phyloP scores from a whole-genome alignment of 2,329 filamentous ascomycete species.

The Hymenoscyphus occultus region DNA sequence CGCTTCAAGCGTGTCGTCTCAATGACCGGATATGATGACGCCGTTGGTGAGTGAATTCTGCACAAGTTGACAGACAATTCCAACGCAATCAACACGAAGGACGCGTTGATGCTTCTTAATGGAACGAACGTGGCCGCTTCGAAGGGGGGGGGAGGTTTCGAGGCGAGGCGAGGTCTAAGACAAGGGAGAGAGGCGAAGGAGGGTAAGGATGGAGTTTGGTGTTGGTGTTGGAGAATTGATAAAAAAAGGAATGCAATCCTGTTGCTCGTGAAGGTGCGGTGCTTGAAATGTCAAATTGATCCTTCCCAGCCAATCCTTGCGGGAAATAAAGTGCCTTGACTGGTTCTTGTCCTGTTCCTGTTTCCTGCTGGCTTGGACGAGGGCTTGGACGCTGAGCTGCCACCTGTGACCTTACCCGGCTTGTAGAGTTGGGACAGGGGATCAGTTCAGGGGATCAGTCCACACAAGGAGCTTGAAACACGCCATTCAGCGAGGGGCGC shows the following conservation, averaged over 20 bases:
- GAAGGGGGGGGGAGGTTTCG: neutral
- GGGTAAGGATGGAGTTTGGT: constrained; percentile 1
- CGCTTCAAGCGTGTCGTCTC: constrained; percentile 22
- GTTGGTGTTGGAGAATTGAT: neutral
- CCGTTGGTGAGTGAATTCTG: neutral
- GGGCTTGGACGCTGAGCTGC: neutral
- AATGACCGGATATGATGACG: neutral
- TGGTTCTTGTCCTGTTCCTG: neutral
- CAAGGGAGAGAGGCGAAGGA: neutral
- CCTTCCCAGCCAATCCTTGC: neutral
- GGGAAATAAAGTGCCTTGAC: neutral
- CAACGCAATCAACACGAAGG: neutral
- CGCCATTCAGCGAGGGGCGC: neutral
- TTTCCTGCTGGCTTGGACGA: neutral
- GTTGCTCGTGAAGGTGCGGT: neutral
- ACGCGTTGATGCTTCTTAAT: constrained; percentile 1
- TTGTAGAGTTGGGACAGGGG: neutral
- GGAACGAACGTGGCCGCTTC: neutral
- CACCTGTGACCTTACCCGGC: neutral
- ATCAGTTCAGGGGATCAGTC: no score
- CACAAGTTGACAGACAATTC: neutral
- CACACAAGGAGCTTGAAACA: neutral
- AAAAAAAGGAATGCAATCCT: neutral
- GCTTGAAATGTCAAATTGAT: neutral
- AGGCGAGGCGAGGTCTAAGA: neutral